Evolutionary conservation across 148 eudicot genomes (phyloP).

Genomic region (Silene latifolia): DNA sequence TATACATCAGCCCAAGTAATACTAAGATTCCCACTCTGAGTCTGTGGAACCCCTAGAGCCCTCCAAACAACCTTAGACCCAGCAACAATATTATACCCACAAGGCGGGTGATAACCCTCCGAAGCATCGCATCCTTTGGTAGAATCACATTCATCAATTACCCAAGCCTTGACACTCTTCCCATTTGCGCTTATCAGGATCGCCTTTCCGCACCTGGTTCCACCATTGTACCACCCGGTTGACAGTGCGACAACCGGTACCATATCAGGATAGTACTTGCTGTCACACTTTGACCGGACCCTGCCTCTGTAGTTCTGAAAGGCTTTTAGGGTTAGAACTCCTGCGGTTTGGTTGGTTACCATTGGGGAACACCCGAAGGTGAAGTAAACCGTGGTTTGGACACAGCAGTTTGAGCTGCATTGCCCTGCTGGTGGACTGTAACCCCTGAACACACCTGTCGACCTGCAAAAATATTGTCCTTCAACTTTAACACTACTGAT

Average conservation of each 20-base stretch:
- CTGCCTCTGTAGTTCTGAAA: constrained; percentile 25
- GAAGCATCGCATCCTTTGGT: constrained; percentile 40
- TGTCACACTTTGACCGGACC: constrained; percentile 26
- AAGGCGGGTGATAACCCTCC: constrained; percentile 46
- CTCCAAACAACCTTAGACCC: constrained; percentile 41
- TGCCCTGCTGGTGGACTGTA: constrained; percentile 30
- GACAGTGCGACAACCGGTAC: constrained; percentile 39
- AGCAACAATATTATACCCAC: constrained; percentile 41
- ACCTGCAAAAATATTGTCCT: constrained; percentile 29
- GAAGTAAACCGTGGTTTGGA: constrained; percentile 27
- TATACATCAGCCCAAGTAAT: constrained; percentile 43
- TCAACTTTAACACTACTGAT: constrained; percentile 16
- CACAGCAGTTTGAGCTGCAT: constrained; percentile 35
- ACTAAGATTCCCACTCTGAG: constrained; percentile 28
- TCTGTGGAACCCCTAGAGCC: constrained; percentile 29
- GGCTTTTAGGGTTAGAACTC: constrained; percentile 27
- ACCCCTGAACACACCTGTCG: constrained; percentile 34
- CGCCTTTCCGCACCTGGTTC: constrained; percentile 29
- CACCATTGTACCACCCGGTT: constrained; percentile 44
- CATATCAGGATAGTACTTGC: constrained; percentile 23
- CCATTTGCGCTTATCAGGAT: constrained; percentile 31
- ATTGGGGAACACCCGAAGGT: constrained; percentile 40
- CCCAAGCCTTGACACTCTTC: constrained; percentile 36
- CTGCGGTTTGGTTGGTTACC: constrained; percentile 30
- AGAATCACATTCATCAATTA: constrained; percentile 49